Percentiles rank a stretch among this genome's conserved stretches.
phyloP scores from a whole-genome alignment of 2,329 filamentous ascomycete genomes.

The Clarireedia hainanense region DNA sequence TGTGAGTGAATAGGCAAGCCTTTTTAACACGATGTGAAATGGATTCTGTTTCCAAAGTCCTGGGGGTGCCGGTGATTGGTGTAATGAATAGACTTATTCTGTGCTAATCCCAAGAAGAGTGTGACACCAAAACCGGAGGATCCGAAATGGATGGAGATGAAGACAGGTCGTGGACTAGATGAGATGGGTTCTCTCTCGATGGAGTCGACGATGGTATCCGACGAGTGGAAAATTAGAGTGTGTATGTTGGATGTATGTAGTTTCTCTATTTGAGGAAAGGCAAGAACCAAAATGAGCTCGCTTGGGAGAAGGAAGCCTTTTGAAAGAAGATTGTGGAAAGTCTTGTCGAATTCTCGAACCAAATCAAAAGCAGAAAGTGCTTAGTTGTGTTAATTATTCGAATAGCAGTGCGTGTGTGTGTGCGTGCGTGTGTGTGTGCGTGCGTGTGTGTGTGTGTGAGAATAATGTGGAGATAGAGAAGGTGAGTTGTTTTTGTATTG shows the following conservation, averaged over 20 bases:
- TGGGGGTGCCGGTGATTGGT: background rate
- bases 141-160: background rate
- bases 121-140: background rate
- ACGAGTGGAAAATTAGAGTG: background rate
- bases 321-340: background rate
- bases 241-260: background rate
- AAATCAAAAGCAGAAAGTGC: background rate
- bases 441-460: background rate
- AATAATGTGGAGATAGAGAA: conserved; percentile 1
- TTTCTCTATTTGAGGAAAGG: background rate
- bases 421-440: background rate
- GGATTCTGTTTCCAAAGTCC: background rate
- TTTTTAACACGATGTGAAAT: background rate
- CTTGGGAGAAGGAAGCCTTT: background rate
- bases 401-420: background rate
- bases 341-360: background rate
- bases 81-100: background rate
- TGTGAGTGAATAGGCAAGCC: background rate
- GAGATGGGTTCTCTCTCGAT: background rate
- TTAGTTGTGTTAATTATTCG: background rate
- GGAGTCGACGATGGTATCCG: background rate
- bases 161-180: background rate
- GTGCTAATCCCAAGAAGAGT: background rate
- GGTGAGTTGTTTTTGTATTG: background rate
- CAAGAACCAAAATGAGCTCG: background rate